A percentile compares a stretch with the other conserved stretches of the same genome.
These are phyloP conservation scores for Sclerotinia subarctica DNA, from an alignment of 2,329 filamentous ascomycete species.

Conservation along the genomic window DNA sequence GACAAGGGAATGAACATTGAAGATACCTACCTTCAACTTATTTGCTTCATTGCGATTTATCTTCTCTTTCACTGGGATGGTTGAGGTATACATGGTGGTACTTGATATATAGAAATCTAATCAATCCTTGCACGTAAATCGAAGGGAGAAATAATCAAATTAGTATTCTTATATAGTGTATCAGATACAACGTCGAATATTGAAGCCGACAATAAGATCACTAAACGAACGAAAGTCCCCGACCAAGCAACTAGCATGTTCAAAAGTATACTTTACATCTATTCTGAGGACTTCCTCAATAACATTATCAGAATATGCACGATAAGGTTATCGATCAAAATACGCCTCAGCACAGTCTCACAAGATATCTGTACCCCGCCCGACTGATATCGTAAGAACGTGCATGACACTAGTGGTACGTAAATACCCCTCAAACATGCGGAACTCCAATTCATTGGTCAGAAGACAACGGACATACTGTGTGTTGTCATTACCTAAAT, in stretches of 20 bases:
- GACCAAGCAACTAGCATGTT: neutral
- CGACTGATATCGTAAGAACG: neutral
- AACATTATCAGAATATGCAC: neutral
- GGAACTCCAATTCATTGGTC: neutral
- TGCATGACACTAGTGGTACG: neutral
- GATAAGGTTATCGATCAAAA: neutral
- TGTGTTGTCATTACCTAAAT: conserved; percentile 8
- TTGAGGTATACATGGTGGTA: neutral
- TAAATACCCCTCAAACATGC: neutral
- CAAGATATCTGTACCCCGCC: neutral
- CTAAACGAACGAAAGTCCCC: too few relatives aligned
- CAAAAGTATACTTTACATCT: neutral
- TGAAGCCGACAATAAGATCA: neutral
- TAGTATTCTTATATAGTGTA: neutral
- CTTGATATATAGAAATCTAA: neutral
- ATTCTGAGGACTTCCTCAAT: neutral
- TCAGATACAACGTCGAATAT: neutral
- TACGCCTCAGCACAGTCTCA: neutral
- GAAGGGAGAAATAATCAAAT: neutral
- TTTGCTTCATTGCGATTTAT: conserved; percentile 12
- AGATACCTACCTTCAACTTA: conserved; percentile 27
- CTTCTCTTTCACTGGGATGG: conserved; percentile 5
- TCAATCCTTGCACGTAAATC: too few relatives aligned
- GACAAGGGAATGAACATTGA: neutral
- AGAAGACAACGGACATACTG: neutral